Base-by-base conservation (phyloP, 2,329 filamentous ascomycete species). In the Pseudogymnoascus sp. region DNA sequence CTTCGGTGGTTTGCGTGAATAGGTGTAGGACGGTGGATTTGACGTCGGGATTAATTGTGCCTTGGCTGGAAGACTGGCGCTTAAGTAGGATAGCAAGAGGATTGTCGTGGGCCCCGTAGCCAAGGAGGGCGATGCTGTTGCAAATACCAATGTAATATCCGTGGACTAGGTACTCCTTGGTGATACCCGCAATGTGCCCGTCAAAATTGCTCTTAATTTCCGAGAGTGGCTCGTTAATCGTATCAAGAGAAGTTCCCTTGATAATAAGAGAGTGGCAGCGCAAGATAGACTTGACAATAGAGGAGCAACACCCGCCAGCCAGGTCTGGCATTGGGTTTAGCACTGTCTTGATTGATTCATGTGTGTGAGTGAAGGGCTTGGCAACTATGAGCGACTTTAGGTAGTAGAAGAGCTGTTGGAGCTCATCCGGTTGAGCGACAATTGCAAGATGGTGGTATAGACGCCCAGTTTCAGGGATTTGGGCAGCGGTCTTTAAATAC, bases 401-500 rank as follows among this genome's bases (percentile, higher is more conserved):
- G 66, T 92, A 93, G 64, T 84, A 90, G 68, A 84, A 91, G 0
- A 92, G 74, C 70, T 93, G 89, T 62, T 88, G 84, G 0, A 91
- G 73, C 0, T 82, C 82, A 63, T 90, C 86, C 0, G 88, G 88
- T 0, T 88, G 76, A 0, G 90, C 87, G 0, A 93, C 73, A 15
- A 92, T 91, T 0, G 91, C 92, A 0, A 96, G 77, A 69, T 96
- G 91, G 67, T 97, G 91, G 63, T 95, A 92, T 0, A 96, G 79
- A 0, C 92, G 80, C 0, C 92, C 92, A 0, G 88, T 84, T 0
- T 81, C 81, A 0, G 91, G 90, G 0, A 84, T 84, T 31, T 85
- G 85, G 67, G 95, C 88, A 0, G 89, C 88, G 0, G 91, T 90
- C 66, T 88, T 87, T 5, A 83, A 85, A 66, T 95, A 97, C 92